Conservation (phyloP, 2,329 filamentous ascomycete genomes). For the Phialocephala subalpina region DNA sequence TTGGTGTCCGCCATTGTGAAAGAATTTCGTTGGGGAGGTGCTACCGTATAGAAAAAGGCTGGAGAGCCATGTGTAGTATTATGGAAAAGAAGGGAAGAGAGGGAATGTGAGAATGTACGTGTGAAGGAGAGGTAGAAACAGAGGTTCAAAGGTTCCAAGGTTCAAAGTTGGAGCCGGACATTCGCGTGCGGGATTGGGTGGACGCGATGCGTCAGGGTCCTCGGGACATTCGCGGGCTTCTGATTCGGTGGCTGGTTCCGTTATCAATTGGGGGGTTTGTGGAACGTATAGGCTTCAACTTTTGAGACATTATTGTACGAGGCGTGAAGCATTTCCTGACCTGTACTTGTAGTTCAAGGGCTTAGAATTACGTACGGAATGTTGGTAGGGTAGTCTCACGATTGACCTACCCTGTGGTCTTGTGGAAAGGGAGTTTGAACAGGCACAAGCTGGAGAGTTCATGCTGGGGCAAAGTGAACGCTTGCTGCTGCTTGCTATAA, state of each 20-base stretch:
- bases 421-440: background rate
- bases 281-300: background rate
- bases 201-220: conserved; percentile 21
- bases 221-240: conserved; percentile 15
- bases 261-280: background rate
- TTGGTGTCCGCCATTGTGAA: background rate
- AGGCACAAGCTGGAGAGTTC: background rate
- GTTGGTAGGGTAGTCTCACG: too few species aligned
- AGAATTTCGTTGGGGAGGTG: background rate
- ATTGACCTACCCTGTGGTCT: too few species aligned
- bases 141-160: background rate
- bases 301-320: background rate
- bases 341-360: background rate
- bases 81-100: background rate
- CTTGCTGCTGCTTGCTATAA: conserved; percentile 7
- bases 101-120: background rate
- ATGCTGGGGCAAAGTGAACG: background rate
- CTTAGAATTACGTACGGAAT: too few species aligned
- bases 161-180: background rate
- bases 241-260: conserved; percentile 12
- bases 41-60: background rate
- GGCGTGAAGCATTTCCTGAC: background rate
- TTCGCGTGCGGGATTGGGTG: background rate
- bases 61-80: background rate
- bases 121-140: background rate